Percentiles rank a stretch among this genome's conserved stretches.
Evolutionary conservation across 768 basidiomycete genomes (phyloP).

Genomic region (Trametes sanguinea): DNA sequence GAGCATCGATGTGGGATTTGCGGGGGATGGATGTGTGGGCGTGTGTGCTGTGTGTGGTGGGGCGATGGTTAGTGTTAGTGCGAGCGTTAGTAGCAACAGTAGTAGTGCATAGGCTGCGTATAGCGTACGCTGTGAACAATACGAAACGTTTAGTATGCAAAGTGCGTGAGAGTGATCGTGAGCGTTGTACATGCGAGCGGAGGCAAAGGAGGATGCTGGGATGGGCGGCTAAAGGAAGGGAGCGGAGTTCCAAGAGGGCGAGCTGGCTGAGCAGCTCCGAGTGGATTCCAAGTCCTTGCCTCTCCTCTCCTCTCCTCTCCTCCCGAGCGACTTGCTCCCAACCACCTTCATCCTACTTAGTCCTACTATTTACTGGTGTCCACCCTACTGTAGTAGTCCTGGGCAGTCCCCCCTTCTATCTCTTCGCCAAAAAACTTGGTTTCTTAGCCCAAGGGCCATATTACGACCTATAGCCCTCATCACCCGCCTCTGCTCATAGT

Average conservation of each 20-base stretch:
- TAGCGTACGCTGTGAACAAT: constrained; percentile 1
- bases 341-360: constrained; percentile 52
- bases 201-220: constrained; percentile 5
- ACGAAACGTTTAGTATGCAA: constrained; percentile 1
- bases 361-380: constrained; percentile 54
- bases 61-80: background rate
- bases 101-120: background rate
- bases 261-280: background rate
- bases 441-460: constrained; percentile 33
- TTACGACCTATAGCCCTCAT: constrained; percentile 42
- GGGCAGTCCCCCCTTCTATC: constrained; percentile 44
- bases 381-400: constrained; percentile 55
- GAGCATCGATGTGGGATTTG: constrained; percentile 8
- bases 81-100: background rate
- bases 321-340: constrained; percentile 36
- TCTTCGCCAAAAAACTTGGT: constrained; percentile 39
- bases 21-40: background rate
- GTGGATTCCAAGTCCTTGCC: background rate
- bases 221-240: constrained; percentile 29
- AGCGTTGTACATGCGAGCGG: background rate
- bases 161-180: background rate
- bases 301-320: constrained; percentile 18
- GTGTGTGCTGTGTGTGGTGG: background rate
- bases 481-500: constrained; percentile 39
- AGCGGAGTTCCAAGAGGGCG: constrained; percentile 30